A percentile compares a stretch with the other conserved stretches of the same genome.
Conservation (phyloP, 176 grass and related monocot species). For the Aechmea fasciata region DNA sequence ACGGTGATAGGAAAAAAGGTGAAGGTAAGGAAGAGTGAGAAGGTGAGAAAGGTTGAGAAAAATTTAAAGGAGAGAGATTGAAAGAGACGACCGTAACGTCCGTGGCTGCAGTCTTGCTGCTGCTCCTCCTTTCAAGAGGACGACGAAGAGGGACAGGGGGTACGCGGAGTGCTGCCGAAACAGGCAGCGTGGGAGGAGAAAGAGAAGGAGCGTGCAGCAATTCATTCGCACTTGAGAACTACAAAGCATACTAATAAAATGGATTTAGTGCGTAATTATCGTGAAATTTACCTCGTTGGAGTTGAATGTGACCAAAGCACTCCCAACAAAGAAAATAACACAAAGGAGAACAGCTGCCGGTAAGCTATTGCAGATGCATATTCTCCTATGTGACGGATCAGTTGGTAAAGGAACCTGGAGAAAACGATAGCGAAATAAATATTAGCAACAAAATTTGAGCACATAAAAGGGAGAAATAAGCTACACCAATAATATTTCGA, state of each 20-base stretch:
- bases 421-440: neutral
- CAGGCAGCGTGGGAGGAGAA: too few species aligned
- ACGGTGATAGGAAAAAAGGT: too few species aligned
- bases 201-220: too few species aligned
- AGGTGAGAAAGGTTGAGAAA: too few species aligned
- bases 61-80: too few species aligned
- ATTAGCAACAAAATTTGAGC: neutral
- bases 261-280: neutral
- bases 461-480: neutral
- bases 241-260: neutral
- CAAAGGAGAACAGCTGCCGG: neutral
- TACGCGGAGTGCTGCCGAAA: too few species aligned
- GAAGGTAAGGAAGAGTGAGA: too few species aligned
- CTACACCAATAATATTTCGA: neutral
- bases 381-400: neutral
- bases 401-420: neutral
- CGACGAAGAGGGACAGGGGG: too few species aligned
- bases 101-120: too few species aligned
- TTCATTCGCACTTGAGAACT: neutral
- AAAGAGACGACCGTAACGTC: too few species aligned
- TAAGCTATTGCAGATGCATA: neutral
- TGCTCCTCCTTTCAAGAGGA: too few species aligned
- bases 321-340: neutral
- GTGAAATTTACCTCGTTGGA: slow-evolving; percentile 1
- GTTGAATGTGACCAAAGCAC: neutral